Evolutionary conservation across 495 filamentous ascomycete genomes (phyloP), one percentile per base, ranked within the genome.

Genomic region (Pyronema omphalodes): DNA sequence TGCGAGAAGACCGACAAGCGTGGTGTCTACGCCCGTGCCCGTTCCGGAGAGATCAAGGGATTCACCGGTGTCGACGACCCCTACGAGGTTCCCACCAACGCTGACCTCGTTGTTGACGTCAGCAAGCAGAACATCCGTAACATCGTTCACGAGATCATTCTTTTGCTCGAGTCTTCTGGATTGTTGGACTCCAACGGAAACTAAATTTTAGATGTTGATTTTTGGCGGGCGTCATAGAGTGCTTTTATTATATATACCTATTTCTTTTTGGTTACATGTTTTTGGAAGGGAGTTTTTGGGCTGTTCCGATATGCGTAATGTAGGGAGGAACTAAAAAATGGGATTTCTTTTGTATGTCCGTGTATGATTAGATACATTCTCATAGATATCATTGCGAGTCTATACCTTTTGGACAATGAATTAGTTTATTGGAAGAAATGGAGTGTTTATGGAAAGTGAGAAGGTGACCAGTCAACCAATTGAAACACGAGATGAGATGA

Each of bases 11-110:
- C 88, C 52, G 91, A 98, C 69, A 93, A 86, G 78, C 75, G 80
- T 56, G 93, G 91, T 19, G 82, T 95, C 60, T 98, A 98, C 70
- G 75, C 71, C 19, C 77, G 78, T 70, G 91, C 91, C 11, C 78
- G 93, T 51, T 74, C 70, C 7, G 91, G 91, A 12, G 87, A 95
- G 75, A 93, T 98, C 71, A 91, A 86, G 79, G 88, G 88, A 35
- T 98, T 98, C 74, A 98, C 91, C 34, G 91, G 91, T 63, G 91
- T 98, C 55, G 91, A 98, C 69, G 91, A 95, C 69, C 88, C 91
- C 53, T 98, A 96, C 67, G 91, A 98, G 79, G 64, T 68, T 55
- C 91, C 91, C 4, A 63, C 68, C 54, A 91, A 93, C 71, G 76
- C 86, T 33, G 76, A 94, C 67, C 73, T 98, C 54, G 77, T 78